A percentile compares a stretch with the other conserved stretches of the same genome.
These are phyloP conservation scores for Sugiyamaella mastotermitis DNA, from an alignment of 805 yeast species.

Conservation along the genomic window DNA sequence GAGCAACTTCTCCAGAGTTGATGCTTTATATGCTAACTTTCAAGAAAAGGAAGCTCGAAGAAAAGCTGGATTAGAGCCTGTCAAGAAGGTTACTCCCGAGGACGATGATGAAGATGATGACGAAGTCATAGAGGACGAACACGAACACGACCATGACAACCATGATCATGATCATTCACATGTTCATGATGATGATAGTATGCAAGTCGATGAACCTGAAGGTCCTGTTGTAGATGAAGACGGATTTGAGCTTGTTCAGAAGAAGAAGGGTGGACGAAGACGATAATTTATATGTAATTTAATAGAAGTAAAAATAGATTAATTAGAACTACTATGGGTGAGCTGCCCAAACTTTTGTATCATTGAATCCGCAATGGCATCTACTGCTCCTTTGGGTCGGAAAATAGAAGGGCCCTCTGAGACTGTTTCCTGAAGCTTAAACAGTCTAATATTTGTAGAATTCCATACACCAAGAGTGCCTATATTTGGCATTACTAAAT, in stretches of 20 bases:
- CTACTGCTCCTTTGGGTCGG: constrained; percentile 40
- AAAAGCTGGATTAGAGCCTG: constrained; percentile 21
- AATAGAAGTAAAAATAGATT: background rate
- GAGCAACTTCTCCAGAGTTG: constrained; percentile 49
- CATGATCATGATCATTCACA: constrained; percentile 33
- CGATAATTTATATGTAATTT: background rate
- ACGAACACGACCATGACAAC: constrained; percentile 37
- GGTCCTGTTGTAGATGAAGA: constrained; percentile 86
- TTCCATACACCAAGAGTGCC: constrained; percentile 45
- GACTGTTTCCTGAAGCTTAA: constrained; percentile 39
- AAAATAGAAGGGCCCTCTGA: constrained; percentile 36
- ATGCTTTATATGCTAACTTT: constrained; percentile 55
- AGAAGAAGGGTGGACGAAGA: constrained; percentile 31
- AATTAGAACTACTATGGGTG: background rate
- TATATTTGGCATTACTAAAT: constrained; percentile 17
- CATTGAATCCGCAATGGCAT: constrained; percentile 43
- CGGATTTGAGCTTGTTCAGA: constrained; percentile 85
- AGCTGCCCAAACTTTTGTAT: constrained; percentile 36
- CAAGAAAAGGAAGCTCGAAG: constrained; percentile 43
- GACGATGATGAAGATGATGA: constrained; percentile 42
- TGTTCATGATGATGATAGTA: constrained; percentile 34
- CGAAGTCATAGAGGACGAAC: constrained; percentile 41
- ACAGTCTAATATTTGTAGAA: constrained; percentile 43
- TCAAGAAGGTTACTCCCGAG: constrained; percentile 36
- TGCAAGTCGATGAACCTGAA: constrained; percentile 8